Conservation (phyloP, 148 eudicot species). For the Gaultheria prostrata region DNA sequence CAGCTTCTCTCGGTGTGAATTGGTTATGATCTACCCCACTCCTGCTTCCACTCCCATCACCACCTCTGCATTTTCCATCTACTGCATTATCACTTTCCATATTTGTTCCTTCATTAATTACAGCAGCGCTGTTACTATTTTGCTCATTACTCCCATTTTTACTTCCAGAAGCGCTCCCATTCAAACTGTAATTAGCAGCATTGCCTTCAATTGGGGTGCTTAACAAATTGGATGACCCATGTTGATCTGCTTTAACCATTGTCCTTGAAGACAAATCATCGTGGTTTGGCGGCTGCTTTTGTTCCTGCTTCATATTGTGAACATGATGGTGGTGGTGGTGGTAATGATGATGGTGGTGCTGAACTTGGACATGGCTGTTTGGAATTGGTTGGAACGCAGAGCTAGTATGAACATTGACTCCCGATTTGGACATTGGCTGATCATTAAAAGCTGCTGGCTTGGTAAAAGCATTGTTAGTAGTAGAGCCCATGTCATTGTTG, state of each 20-base stretch:
- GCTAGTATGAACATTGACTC: conserved; percentile 34
- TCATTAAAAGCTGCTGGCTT: conserved; percentile 35
- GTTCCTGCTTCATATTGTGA: conserved; percentile 40
- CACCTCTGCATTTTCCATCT: conserved; percentile 35
- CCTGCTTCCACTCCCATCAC: conserved; percentile 43
- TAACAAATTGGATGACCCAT: conserved; percentile 35
- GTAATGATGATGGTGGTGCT: conserved; percentile 57
- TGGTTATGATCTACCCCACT: conserved; percentile 46
- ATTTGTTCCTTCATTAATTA: conserved; percentile 37
- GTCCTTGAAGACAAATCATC: conserved; percentile 35
- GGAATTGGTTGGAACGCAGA: conserved; percentile 39
- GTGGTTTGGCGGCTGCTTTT: conserved; percentile 20
- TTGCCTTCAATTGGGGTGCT: conserved; percentile 37
- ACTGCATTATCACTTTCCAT: conserved; percentile 39
- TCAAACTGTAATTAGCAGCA: conserved; percentile 45
- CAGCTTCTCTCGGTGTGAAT: conserved; percentile 52
- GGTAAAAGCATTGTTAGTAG: conserved; percentile 45
- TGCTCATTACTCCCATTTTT: conserved; percentile 56
- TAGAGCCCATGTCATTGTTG: conserved; percentile 71
- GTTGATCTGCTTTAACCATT: conserved; percentile 24
- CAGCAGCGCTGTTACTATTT: conserved; percentile 41
- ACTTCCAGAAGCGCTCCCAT: conserved; percentile 74
- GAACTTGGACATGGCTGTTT: conserved; percentile 34
- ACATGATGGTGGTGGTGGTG: conserved; percentile 56
- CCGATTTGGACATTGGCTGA: conserved; percentile 34